phyloP scores from a whole-genome alignment of 139 green algal species.

The Auxenochlorella protothecoides region DNA sequence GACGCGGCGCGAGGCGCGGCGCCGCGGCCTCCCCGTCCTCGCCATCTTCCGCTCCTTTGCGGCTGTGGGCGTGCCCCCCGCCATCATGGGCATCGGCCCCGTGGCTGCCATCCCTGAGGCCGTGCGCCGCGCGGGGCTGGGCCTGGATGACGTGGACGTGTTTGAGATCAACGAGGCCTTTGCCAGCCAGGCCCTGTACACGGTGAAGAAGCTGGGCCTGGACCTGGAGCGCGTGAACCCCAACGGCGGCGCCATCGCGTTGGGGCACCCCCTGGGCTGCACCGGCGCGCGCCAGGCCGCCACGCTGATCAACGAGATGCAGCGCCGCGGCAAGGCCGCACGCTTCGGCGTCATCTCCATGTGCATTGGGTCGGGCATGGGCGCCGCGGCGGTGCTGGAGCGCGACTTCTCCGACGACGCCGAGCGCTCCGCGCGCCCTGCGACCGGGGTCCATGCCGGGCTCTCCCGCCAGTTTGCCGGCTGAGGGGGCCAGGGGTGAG shows the following conservation, averaged over 20 bases:
- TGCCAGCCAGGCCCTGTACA: conserved; percentile 82
- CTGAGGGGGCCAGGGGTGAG: background rate
- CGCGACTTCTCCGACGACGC: conserved; percentile 14
- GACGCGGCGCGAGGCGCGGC: conserved; percentile 75
- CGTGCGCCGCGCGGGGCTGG: conserved; percentile 61
- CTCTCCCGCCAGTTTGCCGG: conserved; percentile 5
- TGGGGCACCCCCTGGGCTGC: conserved; percentile 90
- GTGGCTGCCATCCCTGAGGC: conserved; percentile 90
- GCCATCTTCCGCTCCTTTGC: conserved; percentile 84
- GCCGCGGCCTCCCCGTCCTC: conserved; percentile 75
- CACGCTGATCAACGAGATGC: conserved; percentile 95
- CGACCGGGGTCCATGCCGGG: background rate
- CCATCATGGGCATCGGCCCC: conserved; percentile 95
- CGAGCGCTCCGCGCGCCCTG: background rate
- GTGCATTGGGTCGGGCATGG: conserved; percentile 96
- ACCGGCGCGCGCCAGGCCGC: conserved; percentile 69
- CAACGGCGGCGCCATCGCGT: conserved; percentile 93
- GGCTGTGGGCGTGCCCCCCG: conserved; percentile 86
- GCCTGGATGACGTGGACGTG: conserved; percentile 89
- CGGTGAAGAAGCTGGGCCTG: conserved; percentile 72
- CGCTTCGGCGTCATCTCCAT: conserved; percentile 95
- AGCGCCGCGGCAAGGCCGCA: conserved; percentile 57
- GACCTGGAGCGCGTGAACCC: conserved; percentile 87
- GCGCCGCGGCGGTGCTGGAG: conserved; percentile 86
- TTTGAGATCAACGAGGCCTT: conserved; percentile 99